phyloP scores from a whole-genome alignment of 2,329 filamentous ascomycete species.

The Thelonectria olida region DNA sequence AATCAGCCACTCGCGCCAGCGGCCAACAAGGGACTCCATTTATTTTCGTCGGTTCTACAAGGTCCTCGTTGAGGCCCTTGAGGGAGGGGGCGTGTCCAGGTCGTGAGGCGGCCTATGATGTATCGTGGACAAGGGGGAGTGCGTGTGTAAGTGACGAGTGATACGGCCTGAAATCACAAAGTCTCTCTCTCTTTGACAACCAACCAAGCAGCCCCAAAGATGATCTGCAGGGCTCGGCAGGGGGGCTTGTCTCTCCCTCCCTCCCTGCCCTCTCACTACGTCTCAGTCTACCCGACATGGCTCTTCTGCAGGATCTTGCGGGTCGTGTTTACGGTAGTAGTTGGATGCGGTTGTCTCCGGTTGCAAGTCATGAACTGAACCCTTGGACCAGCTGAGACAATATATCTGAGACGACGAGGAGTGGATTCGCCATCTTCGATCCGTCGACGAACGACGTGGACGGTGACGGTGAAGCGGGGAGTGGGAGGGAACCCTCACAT shows the following conservation, averaged over 20 bases:
- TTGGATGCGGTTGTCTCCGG: neutral
- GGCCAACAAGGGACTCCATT: constrained; percentile 33
- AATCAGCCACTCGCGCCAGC: constrained; percentile 37
- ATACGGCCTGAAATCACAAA: constrained; percentile 1
- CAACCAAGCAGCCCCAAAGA: neutral
- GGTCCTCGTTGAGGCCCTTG: neutral
- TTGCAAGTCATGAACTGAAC: constrained; percentile 1
- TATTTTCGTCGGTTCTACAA: constrained; percentile 40
- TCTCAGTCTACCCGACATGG: constrained; percentile 7
- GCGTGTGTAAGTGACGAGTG: neutral
- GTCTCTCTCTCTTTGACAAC: neutral
- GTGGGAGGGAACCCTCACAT: neutral
- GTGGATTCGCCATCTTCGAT: constrained; percentile 19
- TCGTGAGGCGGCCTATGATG: neutral
- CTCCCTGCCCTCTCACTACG: neutral
- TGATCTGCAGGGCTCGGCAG: neutral
- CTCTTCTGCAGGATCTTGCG: constrained; percentile 31
- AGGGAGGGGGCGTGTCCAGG: constrained; percentile 24
- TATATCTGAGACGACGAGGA: constrained; percentile 34
- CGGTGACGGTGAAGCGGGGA: neutral
- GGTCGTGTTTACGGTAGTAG: neutral
- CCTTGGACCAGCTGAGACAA: constrained; percentile 27
- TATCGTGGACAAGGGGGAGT: neutral
- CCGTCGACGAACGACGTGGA: constrained; percentile 19
- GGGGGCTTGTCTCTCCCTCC: neutral